Conservation (phyloP, 2,329 filamentous ascomycete genomes). For the Verticillium nonalfalfae region DNA sequence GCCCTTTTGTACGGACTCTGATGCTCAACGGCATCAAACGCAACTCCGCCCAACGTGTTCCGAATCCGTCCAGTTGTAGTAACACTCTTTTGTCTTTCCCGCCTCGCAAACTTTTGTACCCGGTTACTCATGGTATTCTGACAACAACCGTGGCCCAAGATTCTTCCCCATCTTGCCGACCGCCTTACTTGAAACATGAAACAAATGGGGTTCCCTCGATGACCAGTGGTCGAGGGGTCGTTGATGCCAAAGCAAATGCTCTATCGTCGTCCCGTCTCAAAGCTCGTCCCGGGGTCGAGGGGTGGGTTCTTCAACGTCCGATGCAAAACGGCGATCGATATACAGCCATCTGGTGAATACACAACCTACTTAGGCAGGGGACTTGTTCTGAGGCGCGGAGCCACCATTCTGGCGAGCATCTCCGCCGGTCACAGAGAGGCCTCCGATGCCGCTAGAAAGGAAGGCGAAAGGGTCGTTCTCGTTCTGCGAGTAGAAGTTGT, state of each 20-base stretch:
- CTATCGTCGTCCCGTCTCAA: conserved; percentile 37
- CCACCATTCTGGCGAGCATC: conserved; percentile 59
- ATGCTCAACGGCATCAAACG: conserved; percentile 16
- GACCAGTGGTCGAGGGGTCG: conserved; percentile 28
- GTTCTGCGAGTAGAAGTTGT: conserved; percentile 59
- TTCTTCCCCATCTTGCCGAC: conserved; percentile 34
- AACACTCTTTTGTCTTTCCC: conserved; percentile 33
- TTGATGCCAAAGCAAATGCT: conserved; percentile 22
- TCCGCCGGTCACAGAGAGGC: conserved; percentile 62
- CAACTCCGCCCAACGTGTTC: conserved; percentile 19
- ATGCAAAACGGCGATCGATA: not conserved
- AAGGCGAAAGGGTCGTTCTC: conserved; percentile 77
- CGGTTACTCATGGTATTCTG: conserved; percentile 18
- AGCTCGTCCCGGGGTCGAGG: conserved; percentile 19
- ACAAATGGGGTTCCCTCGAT: conserved; percentile 11
- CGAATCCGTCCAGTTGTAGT: conserved; percentile 18
- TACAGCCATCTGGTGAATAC: conserved; percentile 11
- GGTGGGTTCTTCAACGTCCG: not conserved
- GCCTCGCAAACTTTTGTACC: conserved; percentile 29
- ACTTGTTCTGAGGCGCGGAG: conserved; percentile 51
- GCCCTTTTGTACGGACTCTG: conserved; percentile 12
- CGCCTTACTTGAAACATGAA: conserved; percentile 24
- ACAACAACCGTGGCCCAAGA: conserved; percentile 25
- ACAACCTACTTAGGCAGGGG: conserved; percentile 41
- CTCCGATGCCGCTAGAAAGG: conserved; percentile 66